These are phyloP conservation scores for Chiua virens DNA, from an alignment of 768 basidiomycete species.

Conservation along the genomic window DNA sequence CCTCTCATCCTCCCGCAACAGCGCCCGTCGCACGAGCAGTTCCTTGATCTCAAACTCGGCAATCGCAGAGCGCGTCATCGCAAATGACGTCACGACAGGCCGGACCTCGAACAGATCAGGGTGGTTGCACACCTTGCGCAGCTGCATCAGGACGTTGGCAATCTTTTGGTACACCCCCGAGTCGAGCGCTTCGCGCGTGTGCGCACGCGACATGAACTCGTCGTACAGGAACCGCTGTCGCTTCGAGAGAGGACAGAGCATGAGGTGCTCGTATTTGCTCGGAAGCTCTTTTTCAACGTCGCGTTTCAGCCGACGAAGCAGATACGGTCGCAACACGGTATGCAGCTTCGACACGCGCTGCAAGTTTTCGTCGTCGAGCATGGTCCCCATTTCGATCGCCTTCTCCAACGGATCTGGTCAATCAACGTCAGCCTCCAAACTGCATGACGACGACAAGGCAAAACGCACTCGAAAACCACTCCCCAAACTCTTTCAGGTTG, in stretches of 20 bases:
- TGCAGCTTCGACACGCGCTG: slow-evolving; percentile 88
- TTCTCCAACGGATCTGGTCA: slow-evolving; percentile 86
- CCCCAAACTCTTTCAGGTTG: slow-evolving; percentile 88
- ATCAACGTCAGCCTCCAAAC: neutral
- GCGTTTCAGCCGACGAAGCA: slow-evolving; percentile 94
- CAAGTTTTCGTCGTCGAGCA: slow-evolving; percentile 77
- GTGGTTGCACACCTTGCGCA: slow-evolving; percentile 95
- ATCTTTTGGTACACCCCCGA: slow-evolving; percentile 88
- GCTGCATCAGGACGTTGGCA: slow-evolving; percentile 96
- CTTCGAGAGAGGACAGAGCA: slow-evolving; percentile 86
- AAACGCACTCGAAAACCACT: slow-evolving; percentile 92
- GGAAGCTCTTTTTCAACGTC: slow-evolving; percentile 97
- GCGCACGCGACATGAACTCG: slow-evolving; percentile 90
- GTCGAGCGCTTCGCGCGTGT: slow-evolving; percentile 77
- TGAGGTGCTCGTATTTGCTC: slow-evolving; percentile 89
- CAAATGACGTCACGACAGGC: slow-evolving; percentile 77
- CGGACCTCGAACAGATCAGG: slow-evolving; percentile 91
- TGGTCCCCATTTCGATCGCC: slow-evolving; percentile 83
- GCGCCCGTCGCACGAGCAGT: slow-evolving; percentile 73
- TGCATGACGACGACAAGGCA: neutral
- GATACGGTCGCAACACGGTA: slow-evolving; percentile 91
- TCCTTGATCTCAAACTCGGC: slow-evolving; percentile 88
- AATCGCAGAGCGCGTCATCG: slow-evolving; percentile 69
- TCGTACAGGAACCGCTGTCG: slow-evolving; percentile 94
- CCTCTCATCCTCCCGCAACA: slow-evolving; percentile 57